Conservation (phyloP, 768 basidiomycete species). For the Cyathus striatus region DNA sequence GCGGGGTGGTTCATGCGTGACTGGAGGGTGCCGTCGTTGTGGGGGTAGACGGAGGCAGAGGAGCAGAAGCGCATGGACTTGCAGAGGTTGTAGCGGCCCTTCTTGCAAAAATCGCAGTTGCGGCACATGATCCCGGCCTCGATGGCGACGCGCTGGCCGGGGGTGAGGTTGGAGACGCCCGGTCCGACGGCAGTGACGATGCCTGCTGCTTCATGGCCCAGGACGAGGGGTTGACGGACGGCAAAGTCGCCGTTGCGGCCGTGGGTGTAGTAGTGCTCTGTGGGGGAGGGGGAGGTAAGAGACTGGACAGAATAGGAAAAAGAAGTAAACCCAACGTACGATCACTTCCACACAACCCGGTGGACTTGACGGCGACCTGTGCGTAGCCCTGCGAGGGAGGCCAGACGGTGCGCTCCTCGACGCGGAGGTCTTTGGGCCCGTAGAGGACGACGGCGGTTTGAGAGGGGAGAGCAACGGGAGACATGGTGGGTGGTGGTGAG, state of each 20-base stretch:
- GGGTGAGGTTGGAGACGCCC: constrained; percentile 53
- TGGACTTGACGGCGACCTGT: constrained; percentile 75
- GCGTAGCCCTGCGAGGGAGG: constrained; percentile 69
- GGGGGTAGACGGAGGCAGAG: constrained; percentile 88
- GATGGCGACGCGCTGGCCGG: constrained; percentile 88
- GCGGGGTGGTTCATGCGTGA: constrained; percentile 86
- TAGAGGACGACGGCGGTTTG: constrained; percentile 79
- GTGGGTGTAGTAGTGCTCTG: constrained; percentile 88
- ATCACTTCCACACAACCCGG: constrained; percentile 90
- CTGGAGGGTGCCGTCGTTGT: constrained; percentile 90
- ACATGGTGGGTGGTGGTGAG: constrained; percentile 22
- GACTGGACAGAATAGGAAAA: neutral
- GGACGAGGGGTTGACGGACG: constrained; percentile 78
- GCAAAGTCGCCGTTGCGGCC: constrained; percentile 92
- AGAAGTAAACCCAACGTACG: constrained; percentile 34
- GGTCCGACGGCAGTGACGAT: constrained; percentile 79
- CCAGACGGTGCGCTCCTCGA: constrained; percentile 70
- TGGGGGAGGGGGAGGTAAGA: constrained; percentile 1
- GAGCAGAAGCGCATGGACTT: constrained; percentile 84
- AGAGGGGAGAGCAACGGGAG: constrained; percentile 41
- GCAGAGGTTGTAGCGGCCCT: constrained; percentile 92
- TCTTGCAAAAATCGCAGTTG: constrained; percentile 60
- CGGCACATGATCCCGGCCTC: constrained; percentile 91
- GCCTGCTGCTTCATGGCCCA: constrained; percentile 94
- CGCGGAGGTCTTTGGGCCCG: constrained; percentile 75